Evolutionary conservation across 2,329 filamentous ascomycete species (phyloP).

Genomic region (Phialocephala sp.): DNA sequence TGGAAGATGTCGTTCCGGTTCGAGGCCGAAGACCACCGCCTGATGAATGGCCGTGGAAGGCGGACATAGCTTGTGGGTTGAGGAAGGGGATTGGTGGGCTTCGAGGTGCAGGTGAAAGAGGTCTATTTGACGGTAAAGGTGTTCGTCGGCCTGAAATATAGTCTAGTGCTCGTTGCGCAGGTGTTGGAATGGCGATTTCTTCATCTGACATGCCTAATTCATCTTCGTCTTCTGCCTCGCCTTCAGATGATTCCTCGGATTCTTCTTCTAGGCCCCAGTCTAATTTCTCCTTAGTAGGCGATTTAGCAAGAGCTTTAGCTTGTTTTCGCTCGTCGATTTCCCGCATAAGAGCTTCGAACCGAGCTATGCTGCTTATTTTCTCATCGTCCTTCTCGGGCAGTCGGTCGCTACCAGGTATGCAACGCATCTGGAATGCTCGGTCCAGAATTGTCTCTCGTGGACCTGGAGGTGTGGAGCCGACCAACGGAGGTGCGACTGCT

Average conservation of each 20-base stretch:
- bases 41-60: conserved; percentile 33
- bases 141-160: conserved; percentile 42
- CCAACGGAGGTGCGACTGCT: conserved; percentile 48
- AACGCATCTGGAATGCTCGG: conserved; percentile 67
- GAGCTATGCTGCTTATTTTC: conserved; percentile 67
- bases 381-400: conserved; percentile 57
- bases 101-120: conserved; percentile 33
- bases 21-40: conserved; percentile 35
- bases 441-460: conserved; percentile 71
- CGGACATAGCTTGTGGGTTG: conserved; percentile 40
- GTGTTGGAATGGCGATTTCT: conserved; percentile 39
- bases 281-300: conserved; percentile 34
- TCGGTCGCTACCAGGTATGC: conserved; percentile 64
- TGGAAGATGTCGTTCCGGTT: conserved; percentile 34
- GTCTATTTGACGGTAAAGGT: conserved; percentile 30
- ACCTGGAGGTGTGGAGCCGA: conserved; percentile 48
- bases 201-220: conserved; percentile 34
- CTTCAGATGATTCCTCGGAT: conserved; percentile 47
- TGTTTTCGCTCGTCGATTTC: conserved; percentile 58
- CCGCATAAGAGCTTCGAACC: conserved; percentile 70
- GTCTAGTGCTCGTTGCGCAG: conserved; percentile 43
- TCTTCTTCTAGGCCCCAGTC: conserved; percentile 40
- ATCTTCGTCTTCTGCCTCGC: conserved; percentile 44
- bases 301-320: conserved; percentile 22
- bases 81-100: conserved; percentile 38